phyloP scores from a whole-genome alignment of 139 green algal species.

The Micractinium conductrix region DNA sequence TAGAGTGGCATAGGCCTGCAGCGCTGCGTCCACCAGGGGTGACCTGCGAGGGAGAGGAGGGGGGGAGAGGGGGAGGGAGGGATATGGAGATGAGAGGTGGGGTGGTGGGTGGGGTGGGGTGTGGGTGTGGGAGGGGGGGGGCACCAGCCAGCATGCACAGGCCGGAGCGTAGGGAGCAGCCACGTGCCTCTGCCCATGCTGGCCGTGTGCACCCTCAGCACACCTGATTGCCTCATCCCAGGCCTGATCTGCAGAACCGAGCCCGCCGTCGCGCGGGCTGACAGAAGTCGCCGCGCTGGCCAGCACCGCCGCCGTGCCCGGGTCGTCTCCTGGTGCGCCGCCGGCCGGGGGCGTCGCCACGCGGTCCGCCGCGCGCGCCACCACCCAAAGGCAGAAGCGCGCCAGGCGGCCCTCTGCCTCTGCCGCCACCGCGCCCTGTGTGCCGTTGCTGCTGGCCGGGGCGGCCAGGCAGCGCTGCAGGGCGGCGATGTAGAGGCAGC shows the following conservation, averaged over 20 bases:
- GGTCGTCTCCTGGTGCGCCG: not conserved
- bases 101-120: not conserved
- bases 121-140: not conserved
- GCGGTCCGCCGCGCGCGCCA: conserved; percentile 8
- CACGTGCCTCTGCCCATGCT: not conserved
- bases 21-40: conserved; percentile 18
- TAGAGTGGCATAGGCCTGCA: conserved; percentile 2
- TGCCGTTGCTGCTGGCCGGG: not conserved
- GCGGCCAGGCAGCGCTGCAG: conserved; percentile 40
- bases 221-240: conserved; percentile 37
- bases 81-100: too few relatives aligned
- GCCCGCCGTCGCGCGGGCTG: not conserved
- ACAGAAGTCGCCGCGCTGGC: not conserved
- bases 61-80: too few relatives aligned
- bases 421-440: conserved; percentile 3
- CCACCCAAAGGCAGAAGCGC: conserved; percentile 27
- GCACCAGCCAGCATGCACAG: not conserved
- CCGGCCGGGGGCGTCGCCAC: too few relatives aligned
- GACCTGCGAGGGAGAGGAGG: not conserved
- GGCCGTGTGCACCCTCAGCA: not conserved
- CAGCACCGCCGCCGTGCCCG: not conserved
- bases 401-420: conserved; percentile 33
- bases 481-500: conserved; percentile 46
- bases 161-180: not conserved
- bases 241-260: conserved; percentile 6